Conservation (phyloP, 768 basidiomycete genomes). For the Mycena vulgaris region DNA sequence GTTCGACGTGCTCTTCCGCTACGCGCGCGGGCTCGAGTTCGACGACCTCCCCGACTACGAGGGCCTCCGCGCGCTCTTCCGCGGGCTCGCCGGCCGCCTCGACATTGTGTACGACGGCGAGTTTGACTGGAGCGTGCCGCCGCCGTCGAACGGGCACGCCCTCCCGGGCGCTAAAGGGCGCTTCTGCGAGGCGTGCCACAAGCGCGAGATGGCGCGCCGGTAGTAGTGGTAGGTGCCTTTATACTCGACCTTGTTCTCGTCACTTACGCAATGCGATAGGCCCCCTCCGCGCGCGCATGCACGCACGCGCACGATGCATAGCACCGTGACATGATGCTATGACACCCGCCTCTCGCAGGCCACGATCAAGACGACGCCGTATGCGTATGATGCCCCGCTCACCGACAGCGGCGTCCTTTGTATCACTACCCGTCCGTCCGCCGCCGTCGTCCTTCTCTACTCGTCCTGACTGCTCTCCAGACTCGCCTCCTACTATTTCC, state of each 20-base stretch:
- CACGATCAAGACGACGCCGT: neutral
- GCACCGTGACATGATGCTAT: neutral
- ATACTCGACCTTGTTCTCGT: slow-evolving; percentile 7
- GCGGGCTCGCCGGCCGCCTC: slow-evolving; percentile 67
- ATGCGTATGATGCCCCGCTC: slow-evolving; percentile 8
- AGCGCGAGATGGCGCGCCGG: slow-evolving; percentile 29
- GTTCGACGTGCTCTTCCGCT: slow-evolving; percentile 85
- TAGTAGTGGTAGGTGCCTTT: neutral
- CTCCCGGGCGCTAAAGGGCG: slow-evolving; percentile 27
- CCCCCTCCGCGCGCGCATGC: slow-evolving; percentile 5
- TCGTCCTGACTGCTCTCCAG: neutral
- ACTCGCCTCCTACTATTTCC: slow-evolving; percentile 1
- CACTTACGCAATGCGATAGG: neutral
- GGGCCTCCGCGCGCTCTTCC: slow-evolving; percentile 83
- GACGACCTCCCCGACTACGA: slow-evolving; percentile 93
- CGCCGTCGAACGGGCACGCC: slow-evolving; percentile 24
- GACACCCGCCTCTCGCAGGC: neutral
- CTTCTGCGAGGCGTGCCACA: slow-evolving; percentile 43
- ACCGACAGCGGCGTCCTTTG: slow-evolving; percentile 33
- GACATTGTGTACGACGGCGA: slow-evolving; percentile 69
- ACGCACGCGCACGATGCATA: neutral
- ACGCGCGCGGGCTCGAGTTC: slow-evolving; percentile 87
- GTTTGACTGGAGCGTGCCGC: slow-evolving; percentile 51
- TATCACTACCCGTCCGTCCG: slow-evolving; percentile 23
- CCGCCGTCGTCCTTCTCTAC: no score